Conservation (phyloP, 2,329 filamentous ascomycete genomes). For the Alternaria longipes region DNA sequence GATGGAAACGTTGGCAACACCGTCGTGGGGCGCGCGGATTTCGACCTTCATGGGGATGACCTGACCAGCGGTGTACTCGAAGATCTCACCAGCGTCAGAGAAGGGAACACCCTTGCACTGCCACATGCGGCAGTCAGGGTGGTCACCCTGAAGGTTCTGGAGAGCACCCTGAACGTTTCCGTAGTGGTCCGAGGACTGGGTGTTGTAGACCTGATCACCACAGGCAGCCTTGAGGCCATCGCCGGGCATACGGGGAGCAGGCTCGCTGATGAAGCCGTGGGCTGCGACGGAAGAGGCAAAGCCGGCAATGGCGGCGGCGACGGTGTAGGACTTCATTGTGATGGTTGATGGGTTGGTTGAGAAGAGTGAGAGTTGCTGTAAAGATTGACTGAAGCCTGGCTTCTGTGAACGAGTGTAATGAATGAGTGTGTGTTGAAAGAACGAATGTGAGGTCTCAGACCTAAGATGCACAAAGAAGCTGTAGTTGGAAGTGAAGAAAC, state of each 20-base stretch:
- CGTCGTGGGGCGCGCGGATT: constrained; percentile 64
- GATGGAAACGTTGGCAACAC: constrained; percentile 67
- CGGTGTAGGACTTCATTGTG: constrained; percentile 56
- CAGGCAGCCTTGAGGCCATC: constrained; percentile 62
- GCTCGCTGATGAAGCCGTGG: constrained; percentile 63
- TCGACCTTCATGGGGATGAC: constrained; percentile 57
- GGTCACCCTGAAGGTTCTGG: constrained; percentile 55
- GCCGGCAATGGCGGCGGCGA: constrained; percentile 54
- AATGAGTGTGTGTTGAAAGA: constrained; percentile 42
- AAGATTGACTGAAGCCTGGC: constrained; percentile 45
- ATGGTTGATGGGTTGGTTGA: constrained; percentile 24
- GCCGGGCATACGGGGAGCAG: constrained; percentile 61
- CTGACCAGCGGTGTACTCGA: constrained; percentile 62
- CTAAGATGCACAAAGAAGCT: constrained; percentile 39
- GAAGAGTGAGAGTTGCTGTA: constrained; percentile 22
- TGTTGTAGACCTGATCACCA: constrained; percentile 64
- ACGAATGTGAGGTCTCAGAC: constrained; percentile 54
- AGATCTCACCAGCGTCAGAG: constrained; percentile 61
- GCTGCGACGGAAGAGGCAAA: constrained; percentile 59
- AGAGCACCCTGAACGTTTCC: constrained; percentile 67
- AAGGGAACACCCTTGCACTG: constrained; percentile 68
- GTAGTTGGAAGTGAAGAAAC: constrained; percentile 34
- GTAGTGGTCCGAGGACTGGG: constrained; percentile 63
- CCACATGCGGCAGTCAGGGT: constrained; percentile 64
- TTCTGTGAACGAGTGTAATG: constrained; percentile 41